Evolutionary conservation across 306 rosid species (phyloP), one percentile per base, ranked within the genome.

Genomic region (Delonix regia): DNA sequence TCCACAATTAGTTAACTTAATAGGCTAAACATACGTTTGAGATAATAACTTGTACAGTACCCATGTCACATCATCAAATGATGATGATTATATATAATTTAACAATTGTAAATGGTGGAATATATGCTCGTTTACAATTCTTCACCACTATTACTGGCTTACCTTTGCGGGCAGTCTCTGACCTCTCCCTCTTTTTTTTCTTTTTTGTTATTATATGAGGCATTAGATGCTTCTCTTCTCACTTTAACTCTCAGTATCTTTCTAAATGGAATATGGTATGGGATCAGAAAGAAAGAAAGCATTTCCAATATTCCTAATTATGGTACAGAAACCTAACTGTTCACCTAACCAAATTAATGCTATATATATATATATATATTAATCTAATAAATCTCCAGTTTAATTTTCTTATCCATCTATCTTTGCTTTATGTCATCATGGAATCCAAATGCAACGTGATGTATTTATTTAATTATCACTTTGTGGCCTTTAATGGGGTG

Each of bases 201-300:
- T 63, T 4, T 6, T 3, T 33, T 16, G 4, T 14, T 15, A 6
- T n/a, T 62, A 18, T 76, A 59, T 74, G 75, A 79, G 88, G 88
- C 80, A 85, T 82, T 64, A 62, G 88, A 85, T 82, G 86, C 86
- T 82, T 75, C 69, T 74, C 79, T 69, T 78, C 62, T 74, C 73
- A 59, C 88, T 81, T 75, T 71, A 65, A 44, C 55, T 38, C 71
- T 42, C 21, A 62, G 14, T 8, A 34, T 49, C 69, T 55, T 73
- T 78, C 47, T 80, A 25, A 82, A 44, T 39, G 82, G 82, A 78
- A 82, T 74, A 78, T 45, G 71, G 83, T 22, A 79, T 78, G 71
- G 12, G 33, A 66, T 10, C 30, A 13, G 0, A 4, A 0, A 24
- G 2, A n/a, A 27, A 51, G 67, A 67, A 64, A 47, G 62, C 44